Evolutionary conservation across 345 rosid genomes (phyloP).

Genomic region (Arabis hirsuta): DNA sequence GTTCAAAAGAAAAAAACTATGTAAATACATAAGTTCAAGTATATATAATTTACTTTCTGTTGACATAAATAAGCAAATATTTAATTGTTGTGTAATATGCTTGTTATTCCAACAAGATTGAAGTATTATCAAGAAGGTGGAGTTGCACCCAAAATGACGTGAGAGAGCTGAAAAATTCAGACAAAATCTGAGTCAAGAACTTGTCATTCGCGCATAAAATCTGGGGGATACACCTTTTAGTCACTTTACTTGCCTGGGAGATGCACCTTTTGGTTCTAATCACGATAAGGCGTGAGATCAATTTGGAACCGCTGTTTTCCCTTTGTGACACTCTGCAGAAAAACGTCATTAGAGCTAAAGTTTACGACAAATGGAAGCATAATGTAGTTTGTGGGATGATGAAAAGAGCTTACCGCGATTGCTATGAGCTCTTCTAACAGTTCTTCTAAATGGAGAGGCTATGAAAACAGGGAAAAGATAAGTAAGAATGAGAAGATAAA

Average conservation of each 20-base stretch:
- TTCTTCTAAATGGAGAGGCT: constrained; percentile 88
- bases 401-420: constrained; percentile 68
- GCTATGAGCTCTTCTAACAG: constrained; percentile 83
- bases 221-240: no score
- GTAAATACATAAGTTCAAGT: no score
- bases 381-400: not conserved
- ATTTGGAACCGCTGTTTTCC: constrained; percentile 69
- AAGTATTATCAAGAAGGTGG: constrained; percentile 1
- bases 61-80: not conserved
- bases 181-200: not conserved
- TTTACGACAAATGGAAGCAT: not conserved
- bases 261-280: constrained; percentile 23
- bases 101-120: constrained; percentile 2
- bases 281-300: constrained; percentile 70
- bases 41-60: not conserved
- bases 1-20: not conserved
- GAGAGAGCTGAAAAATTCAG: not conserved
- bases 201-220: not conserved
- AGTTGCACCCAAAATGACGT: not conserved
- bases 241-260: not conserved
- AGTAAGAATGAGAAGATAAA: not conserved
- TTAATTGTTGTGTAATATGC: not conserved
- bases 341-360: not conserved
- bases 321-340: constrained; percentile 66
- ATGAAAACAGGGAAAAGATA: not conserved